A percentile compares a stretch with the other conserved stretches of the same genome.
Evolutionary conservation across 192 early-diverging fungal species (phyloP).

Genomic region (Coemansia sp.): DNA sequence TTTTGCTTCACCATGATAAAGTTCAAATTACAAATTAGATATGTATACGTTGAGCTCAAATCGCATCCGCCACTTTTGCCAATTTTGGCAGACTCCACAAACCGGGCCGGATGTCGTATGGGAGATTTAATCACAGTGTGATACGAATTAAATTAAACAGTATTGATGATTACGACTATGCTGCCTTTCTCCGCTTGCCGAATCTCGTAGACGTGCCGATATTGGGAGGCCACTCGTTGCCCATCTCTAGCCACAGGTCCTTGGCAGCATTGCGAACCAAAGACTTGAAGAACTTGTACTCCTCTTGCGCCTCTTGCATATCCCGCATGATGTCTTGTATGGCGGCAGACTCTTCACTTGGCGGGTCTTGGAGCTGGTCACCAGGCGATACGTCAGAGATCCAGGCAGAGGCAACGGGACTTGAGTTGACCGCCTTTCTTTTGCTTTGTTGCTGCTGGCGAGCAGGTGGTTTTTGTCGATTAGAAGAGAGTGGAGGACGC

Average conservation of each 20-base stretch:
- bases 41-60: not conserved
- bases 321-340: conserved; percentile 22
- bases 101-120: not conserved
- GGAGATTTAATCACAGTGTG: conserved; percentile 4
- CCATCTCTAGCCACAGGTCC: conserved; percentile 47
- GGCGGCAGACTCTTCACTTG: conserved; percentile 1
- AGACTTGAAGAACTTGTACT: conserved; percentile 30
- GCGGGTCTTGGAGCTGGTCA: not conserved
- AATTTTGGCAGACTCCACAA: not conserved
- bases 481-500: conserved; percentile 13
- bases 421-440: not conserved
- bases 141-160: not conserved
- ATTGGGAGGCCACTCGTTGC: conserved; percentile 53
- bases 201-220: conserved; percentile 37
- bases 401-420: conserved; percentile 7
- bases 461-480: conserved; percentile 7
- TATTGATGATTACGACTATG: conserved; percentile 1
- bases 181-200: conserved; percentile 45
- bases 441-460: conserved; percentile 16
- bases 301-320: conserved; percentile 46
- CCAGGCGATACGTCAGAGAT: not conserved
- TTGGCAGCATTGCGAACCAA: conserved; percentile 43
- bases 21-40: not conserved
- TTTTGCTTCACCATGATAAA: conserved; percentile 30
- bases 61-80: not conserved